Conservation (phyloP, 768 basidiomycete genomes). For the Kwoniella europaea region DNA sequence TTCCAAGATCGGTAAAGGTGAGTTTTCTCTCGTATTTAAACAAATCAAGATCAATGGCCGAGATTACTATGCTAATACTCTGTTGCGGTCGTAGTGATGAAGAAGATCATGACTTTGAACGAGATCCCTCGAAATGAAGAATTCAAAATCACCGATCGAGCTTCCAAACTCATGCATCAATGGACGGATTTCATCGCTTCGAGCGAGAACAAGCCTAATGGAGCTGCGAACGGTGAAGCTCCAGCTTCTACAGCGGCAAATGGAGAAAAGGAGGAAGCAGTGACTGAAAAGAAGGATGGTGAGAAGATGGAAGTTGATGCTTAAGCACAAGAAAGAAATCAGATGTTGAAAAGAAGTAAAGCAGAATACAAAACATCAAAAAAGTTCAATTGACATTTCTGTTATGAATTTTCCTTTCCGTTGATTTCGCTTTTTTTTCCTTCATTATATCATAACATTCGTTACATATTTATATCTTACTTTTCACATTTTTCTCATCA, state of each 20-base stretch:
- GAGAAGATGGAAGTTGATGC: constrained; percentile 24
- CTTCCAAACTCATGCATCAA: constrained; percentile 70
- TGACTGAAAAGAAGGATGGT: constrained; percentile 56
- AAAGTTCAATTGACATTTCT: not conserved
- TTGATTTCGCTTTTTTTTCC: not conserved
- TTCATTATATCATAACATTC: not conserved
- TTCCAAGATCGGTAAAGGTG: constrained; percentile 63
- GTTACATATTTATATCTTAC: not conserved
- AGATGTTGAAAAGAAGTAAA: no score
- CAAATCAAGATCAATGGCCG: not conserved
- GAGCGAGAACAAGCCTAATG: constrained; percentile 35
- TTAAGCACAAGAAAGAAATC: not conserved
- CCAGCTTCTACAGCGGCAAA: not conserved
- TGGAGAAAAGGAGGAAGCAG: constrained; percentile 68
- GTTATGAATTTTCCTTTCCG: not conserved
- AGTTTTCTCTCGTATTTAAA: constrained; percentile 1
- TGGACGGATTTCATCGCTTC: constrained; percentile 43
- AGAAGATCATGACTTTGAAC: constrained; percentile 71
- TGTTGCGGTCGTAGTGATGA: constrained; percentile 72
- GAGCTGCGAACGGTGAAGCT: constrained; percentile 13
- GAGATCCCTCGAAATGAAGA: constrained; percentile 70
- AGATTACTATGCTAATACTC: not conserved
- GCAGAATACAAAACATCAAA: not conserved
- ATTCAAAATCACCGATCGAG: constrained; percentile 73
- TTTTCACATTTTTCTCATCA: not conserved